A percentile compares a stretch with the other conserved stretches of the same genome.
Evolutionary conservation across 129 eudicot genomes (phyloP).

Genomic region (Heracleum sosnowskyi): DNA sequence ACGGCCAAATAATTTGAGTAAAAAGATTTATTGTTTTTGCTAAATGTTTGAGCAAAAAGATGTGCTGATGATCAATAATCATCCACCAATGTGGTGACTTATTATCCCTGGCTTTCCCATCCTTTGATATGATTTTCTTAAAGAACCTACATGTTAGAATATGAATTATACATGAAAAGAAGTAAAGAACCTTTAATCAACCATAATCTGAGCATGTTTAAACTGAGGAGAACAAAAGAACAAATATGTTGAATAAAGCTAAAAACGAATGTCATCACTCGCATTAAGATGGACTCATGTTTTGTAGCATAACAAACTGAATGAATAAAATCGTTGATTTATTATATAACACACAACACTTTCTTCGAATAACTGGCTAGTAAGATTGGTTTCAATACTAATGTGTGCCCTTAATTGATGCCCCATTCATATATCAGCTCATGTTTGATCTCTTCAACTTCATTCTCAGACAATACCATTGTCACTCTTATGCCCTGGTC

Average conservation of each 20-base stretch:
- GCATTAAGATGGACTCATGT: not conserved
- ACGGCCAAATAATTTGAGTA: too few relatives aligned
- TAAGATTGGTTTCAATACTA: not conserved
- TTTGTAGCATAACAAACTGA: not conserved
- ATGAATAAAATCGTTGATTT: not conserved
- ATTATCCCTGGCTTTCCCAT: too few relatives aligned
- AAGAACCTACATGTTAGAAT: too few relatives aligned
- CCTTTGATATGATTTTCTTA: too few relatives aligned
- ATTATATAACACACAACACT: not conserved
- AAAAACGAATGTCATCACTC: too few relatives aligned
- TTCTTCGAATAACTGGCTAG: not conserved
- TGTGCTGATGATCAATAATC: too few relatives aligned
- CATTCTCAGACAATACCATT: slow-evolving; percentile 29
- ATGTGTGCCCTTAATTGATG: slow-evolving; percentile 10
- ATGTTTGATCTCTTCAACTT: slow-evolving; percentile 24
- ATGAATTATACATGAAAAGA: not conserved
- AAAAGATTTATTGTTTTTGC: too few relatives aligned
- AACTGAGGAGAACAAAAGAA: not conserved
- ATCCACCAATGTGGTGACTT: too few relatives aligned
- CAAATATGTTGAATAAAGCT: not conserved
- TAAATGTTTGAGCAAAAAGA: too few relatives aligned
- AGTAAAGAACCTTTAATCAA: not conserved
- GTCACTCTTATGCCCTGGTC: slow-evolving; percentile 21
- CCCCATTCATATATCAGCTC: slow-evolving; percentile 27
- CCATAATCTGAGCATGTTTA: not conserved